Percentiles rank a stretch among this genome's conserved stretches.
These are phyloP conservation scores for Circinella minor DNA, from an alignment of 371 early-diverging fungal species.

Conservation along the genomic window DNA sequence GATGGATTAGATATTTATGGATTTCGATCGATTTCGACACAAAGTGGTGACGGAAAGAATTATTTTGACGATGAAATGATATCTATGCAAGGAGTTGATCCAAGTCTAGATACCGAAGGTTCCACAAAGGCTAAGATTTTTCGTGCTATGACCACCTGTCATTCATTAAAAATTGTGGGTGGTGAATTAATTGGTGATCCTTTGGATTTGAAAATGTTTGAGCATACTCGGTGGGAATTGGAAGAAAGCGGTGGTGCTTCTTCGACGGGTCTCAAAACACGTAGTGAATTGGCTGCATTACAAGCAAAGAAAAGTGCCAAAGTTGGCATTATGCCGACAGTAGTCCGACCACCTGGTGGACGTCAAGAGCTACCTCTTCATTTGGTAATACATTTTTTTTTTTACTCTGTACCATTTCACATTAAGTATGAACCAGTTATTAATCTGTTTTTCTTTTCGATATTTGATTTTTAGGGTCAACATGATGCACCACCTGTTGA, in stretches of 20 bases:
- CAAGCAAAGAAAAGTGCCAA: slow-evolving; percentile 45
- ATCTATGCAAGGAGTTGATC: slow-evolving; percentile 18
- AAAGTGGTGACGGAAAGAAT: slow-evolving; percentile 18
- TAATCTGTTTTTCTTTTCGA: neutral
- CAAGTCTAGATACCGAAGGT: slow-evolving; percentile 25
- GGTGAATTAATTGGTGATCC: slow-evolving; percentile 97
- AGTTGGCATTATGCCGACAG: slow-evolving; percentile 75
- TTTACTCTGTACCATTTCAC: too few relatives aligned
- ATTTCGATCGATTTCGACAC: slow-evolving; percentile 57
- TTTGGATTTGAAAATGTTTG: slow-evolving; percentile 98
- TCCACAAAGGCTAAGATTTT: slow-evolving; percentile 47
- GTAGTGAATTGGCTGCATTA: slow-evolving; percentile 38
- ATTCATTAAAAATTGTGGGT: slow-evolving; percentile 91
- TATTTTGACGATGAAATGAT: slow-evolving; percentile 48
- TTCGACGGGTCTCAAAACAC: slow-evolving; percentile 43
- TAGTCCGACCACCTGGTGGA: slow-evolving; percentile 86
- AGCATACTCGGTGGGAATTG: slow-evolving; percentile 90
- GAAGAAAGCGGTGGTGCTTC: slow-evolving; percentile 78
- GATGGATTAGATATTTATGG: slow-evolving; percentile 98
- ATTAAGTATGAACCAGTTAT: neutral
- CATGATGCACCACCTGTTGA: slow-evolving; percentile 59
- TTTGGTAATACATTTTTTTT: neutral
- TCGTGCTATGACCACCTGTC: slow-evolving; percentile 95
- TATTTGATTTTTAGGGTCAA: neutral
- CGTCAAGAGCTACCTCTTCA: slow-evolving; percentile 41